Conservation (phyloP, 2,329 filamentous ascomycete species). For the Biscogniauxia sp. region DNA sequence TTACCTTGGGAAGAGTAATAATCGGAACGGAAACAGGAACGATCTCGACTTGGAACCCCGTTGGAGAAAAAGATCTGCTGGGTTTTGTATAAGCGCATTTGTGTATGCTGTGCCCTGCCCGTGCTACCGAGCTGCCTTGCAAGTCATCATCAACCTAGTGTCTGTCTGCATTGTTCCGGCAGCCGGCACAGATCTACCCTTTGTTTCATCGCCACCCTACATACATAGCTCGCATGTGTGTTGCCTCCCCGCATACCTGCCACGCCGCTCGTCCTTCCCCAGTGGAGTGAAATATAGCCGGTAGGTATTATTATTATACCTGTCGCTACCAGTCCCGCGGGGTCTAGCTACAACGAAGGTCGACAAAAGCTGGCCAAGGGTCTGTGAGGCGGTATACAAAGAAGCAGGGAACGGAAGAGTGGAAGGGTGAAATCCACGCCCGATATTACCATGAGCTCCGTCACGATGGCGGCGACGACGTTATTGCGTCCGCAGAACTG, state of each 20-base stretch:
- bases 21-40: too few relatives aligned
- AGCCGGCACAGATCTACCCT: neutral
- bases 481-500: constrained; percentile 14
- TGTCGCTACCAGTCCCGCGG: too few relatives aligned
- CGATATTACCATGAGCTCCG: neutral
- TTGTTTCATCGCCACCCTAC: neutral
- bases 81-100: too few relatives aligned
- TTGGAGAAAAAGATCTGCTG: too few relatives aligned
- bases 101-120: too few relatives aligned
- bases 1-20: too few relatives aligned
- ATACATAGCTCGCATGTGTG: neutral
- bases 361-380: neutral
- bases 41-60: too few relatives aligned
- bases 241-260: neutral
- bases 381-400: neutral
- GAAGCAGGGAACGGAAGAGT: neutral
- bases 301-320: too few relatives aligned
- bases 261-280: too few relatives aligned
- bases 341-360: neutral
- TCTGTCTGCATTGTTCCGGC: neutral
- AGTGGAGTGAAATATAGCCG: too few relatives aligned
- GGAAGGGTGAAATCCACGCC: neutral
- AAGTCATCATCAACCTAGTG: neutral
- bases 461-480: neutral
- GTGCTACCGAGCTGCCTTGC: too few relatives aligned